Evolutionary conservation across 2,329 filamentous ascomycete species (phyloP), one percentile per base, ranked within the genome.

Genomic region (Zymoseptoria pseudotritici): DNA sequence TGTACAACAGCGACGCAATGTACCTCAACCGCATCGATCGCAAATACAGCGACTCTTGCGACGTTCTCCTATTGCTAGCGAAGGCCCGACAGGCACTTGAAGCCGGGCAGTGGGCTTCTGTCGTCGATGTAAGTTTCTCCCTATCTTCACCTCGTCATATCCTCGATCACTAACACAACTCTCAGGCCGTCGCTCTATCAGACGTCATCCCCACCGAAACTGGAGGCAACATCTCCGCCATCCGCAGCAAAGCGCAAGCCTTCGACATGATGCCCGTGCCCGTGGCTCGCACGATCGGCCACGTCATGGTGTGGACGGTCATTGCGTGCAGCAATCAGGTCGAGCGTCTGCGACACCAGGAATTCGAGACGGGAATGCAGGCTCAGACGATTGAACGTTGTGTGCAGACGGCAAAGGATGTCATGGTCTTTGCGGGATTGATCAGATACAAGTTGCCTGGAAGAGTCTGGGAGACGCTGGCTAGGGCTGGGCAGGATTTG

Each of bases 341-440:
- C 63, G 86, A 89, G 67, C 79, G 86, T 62, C 81, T 95, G 53
- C 82, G 83, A 58, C 82, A 80, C 60, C 86, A 87, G 26, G 83
- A 87, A 67, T 97, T 88, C 74, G 91, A 88, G 67, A 71, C 80
- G 77, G 72, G 77, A 79, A 64, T 59, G n/a, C 64, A 66, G 58
- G 67, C 71, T 54, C 68, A 77, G 73, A 82, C 91, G 76, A 85
- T 87, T 56, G 85, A 88, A 60, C 82, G 88, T 69, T 79, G 95
- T 70, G 84, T 88, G 77, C 85, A 88, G 73, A 90, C 89, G 78
- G 91, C 90, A 49, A 86, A 91, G 74, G 93, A 97, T 75, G 76
- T 97, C 69, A 96, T 94, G 79, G 89, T 94, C 13, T 97, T 96
- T 79, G 93, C 91, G 17, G 93, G 91, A 59, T 86, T 96, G 81